Base-by-base conservation (phyloP, 768 basidiomycete species). In the Basidioascus undulatus region DNA sequence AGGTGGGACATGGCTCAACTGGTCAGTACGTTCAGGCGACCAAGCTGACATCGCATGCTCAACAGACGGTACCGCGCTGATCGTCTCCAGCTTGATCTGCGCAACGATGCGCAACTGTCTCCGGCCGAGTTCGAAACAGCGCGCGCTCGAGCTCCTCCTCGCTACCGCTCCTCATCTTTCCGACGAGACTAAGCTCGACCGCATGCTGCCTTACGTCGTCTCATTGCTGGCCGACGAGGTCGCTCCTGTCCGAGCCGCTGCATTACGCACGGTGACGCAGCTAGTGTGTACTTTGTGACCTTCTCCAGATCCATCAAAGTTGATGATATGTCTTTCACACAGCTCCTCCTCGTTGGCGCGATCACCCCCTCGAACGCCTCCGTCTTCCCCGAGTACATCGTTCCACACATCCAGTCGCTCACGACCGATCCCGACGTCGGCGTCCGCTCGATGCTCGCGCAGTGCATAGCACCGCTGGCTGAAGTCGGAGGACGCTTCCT, bases 151-250 rank as follows among this genome's bases (percentile, higher is more conserved):
- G 50, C 66, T 89, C 5, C 76, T 92, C 42, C 65, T 92, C 20
- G 79, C 80, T 1, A 39, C 44, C n/a, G 67, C 71, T 7, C 67
- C 69, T 10, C 76, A 78, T 49, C 63, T 96, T 27, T 82, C 82
- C 0, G 92, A 96, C 52, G 92, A 94, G 57, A 83, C 86, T 3
- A 87, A 87, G 55, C 61, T 94, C 39, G 92, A 98, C 54, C 71
- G 87, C 2, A 71, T 92, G 62, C 66, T 89, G 3, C 92, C 92
- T 0, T 94, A 86, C 49, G 69, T 87, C 21, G 74, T 94, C 2
- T 81, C 86, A 30, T 63, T 94, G 5, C 57, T 92, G 16, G 73
- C 77, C 44, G 87, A 98, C 51, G 86, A 87, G 16, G 68, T 71
- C 1, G 71, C 83, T 0, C 58, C 71, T 7, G 87, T 98, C 2